Base-by-base conservation (phyloP, 1,284 basidiomycete genomes). In the Waitea zeae region DNA sequence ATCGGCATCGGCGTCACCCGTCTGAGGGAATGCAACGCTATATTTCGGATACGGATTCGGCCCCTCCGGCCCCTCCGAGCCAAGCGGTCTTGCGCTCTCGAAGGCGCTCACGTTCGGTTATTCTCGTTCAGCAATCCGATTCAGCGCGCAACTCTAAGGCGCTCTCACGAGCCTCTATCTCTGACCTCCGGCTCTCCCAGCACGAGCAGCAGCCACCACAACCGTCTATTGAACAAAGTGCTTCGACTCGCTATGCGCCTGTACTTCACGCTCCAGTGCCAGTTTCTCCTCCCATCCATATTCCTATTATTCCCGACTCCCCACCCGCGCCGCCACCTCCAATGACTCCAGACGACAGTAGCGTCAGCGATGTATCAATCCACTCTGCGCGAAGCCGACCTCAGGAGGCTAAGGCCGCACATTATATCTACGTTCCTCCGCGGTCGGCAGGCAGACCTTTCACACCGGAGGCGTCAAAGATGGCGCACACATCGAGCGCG, bases 251-350 rank as follows among this genome's bases (percentile, higher is more conserved):
- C 7, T n/a, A 7, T n/a, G 22, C 22, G n/a, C 22, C 7, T 26
- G n/a, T n/a, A 7, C n/a, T 7, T n/a, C 22, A n/a, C 22, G 22
- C 22, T n/a, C 22, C 22, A n/a, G 7, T n/a, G 22, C 7, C 7
- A 7, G 22, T n/a, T 7, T 26, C 7, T n/a, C 22, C 7, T n/a
- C 7, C 22, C 22, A 7, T n/a, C 7, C 22, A 7, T 7, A 26
- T 7, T 26, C 7, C 22, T 7, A 26, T n/a, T n/a, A 7, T 7
- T n/a, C 7, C 22, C 22, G n/a, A 7, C 7, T 26, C 22, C 7
- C 40, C 45, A 57, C 43, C 37, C 50, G 38, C 41, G 44, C 33
- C 9, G 42, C 43, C 29, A 34, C 35, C 30, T 6, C 9, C 9
- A 14, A 30, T 30, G 29, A 30, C 29, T 7, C 9, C 29, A 6